phyloP scores from a whole-genome alignment of 768 basidiomycete species.

The Lactifluus rugatus region DNA sequence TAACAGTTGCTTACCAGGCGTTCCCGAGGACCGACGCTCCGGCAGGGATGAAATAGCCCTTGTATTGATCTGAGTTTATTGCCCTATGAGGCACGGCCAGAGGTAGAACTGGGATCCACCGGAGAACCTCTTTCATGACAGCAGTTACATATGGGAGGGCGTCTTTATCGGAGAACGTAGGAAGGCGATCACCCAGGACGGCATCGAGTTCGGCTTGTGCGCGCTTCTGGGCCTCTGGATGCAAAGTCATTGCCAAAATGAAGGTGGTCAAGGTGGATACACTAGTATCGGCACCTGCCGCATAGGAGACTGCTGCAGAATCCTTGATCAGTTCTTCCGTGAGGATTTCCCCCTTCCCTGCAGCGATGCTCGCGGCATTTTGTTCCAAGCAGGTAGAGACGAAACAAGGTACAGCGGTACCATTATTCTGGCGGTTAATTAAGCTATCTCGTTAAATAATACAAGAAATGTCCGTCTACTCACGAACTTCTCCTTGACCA shows the following conservation, averaged over 20 bases:
- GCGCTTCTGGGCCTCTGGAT: slow-evolving; percentile 20
- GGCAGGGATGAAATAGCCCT: slow-evolving; percentile 24
- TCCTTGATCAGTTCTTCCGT: slow-evolving; percentile 17
- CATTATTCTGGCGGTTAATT: not conserved
- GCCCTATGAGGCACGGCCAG: slow-evolving; percentile 19
- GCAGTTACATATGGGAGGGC: slow-evolving; percentile 16
- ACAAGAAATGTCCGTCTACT: not conserved
- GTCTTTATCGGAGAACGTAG: slow-evolving; percentile 19
- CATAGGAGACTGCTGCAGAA: slow-evolving; percentile 16
- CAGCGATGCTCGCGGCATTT: slow-evolving; percentile 1
- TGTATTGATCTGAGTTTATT: slow-evolving; percentile 21
- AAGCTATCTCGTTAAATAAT: not conserved
- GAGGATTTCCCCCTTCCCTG: slow-evolving; percentile 14
- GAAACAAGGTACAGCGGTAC: slow-evolving; percentile 14
- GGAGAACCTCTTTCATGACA: slow-evolving; percentile 19
- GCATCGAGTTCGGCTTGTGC: slow-evolving; percentile 23
- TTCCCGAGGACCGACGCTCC: slow-evolving; percentile 22
- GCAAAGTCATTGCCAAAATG: slow-evolving; percentile 21
- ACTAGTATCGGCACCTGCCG: slow-evolving; percentile 16
- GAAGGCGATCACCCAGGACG: slow-evolving; percentile 21
- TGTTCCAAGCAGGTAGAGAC: slow-evolving; percentile 13
- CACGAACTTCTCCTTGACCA: slow-evolving; percentile 19
- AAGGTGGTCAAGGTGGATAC: slow-evolving; percentile 19
- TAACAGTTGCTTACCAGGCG: slow-evolving; percentile 8
- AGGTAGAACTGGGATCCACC: slow-evolving; percentile 22